Evolutionary conservation across 306 rosid genomes (phyloP).

Genomic region (Purshia tridentata): DNA sequence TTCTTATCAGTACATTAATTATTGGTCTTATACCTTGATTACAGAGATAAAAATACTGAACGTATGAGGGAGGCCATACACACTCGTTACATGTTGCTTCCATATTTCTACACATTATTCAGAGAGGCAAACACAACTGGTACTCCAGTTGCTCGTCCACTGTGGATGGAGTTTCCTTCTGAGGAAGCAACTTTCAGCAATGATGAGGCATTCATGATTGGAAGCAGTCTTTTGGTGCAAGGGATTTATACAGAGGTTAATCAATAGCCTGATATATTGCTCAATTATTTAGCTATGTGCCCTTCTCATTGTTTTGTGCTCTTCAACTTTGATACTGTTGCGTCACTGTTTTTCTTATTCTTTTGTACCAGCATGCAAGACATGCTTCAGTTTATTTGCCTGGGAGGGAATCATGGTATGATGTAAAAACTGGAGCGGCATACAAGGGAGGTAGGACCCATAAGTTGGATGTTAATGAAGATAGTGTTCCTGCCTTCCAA

Average conservation of each 20-base stretch:
- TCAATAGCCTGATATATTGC: no score
- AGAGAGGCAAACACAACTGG: conserved; percentile 90
- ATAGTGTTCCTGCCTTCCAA: conserved; percentile 84
- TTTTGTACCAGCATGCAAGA: conserved; percentile 57
- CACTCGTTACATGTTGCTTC: conserved; percentile 78
- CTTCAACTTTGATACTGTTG: not conserved
- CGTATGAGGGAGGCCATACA: conserved; percentile 82
- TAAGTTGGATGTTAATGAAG: conserved; percentile 68
- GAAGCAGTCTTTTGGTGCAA: conserved; percentile 86
- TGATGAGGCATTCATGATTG: conserved; percentile 97
- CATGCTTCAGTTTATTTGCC: conserved; percentile 81
- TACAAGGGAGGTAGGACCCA: conserved; percentile 78
- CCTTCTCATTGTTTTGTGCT: not conserved
- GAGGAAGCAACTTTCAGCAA: conserved; percentile 89
- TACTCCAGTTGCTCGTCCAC: conserved; percentile 80
- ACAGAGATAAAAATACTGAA: conserved; percentile 78
- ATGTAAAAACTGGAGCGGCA: conserved; percentile 62
- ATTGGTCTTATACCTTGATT: conserved; percentile 29
- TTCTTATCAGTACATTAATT: conserved; percentile 18
- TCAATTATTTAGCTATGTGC: not conserved
- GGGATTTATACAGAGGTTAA: conserved; percentile 87
- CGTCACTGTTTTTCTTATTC: not conserved
- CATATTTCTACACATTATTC: conserved; percentile 85
- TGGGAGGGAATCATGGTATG: conserved; percentile 88
- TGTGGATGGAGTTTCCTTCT: conserved; percentile 98